Evolutionary conservation across 257 asterid species (phyloP).

Genomic region (Plectranthus barbatus): DNA sequence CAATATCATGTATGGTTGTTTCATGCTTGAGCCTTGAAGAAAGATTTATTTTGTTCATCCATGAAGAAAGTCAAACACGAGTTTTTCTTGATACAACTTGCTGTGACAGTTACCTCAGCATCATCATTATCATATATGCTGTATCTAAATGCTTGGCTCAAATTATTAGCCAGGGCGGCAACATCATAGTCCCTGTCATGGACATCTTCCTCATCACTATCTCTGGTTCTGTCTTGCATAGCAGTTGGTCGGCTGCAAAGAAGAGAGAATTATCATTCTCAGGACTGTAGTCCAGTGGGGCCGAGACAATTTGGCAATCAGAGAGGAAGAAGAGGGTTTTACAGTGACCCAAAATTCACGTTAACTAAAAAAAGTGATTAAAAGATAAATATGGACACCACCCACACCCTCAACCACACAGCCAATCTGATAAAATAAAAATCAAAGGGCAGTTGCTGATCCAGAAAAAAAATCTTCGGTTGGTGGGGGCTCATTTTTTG

Average conservation of each 20-base stretch:
- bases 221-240: conserved; percentile 73
- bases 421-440: background rate
- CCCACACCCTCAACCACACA: background rate
- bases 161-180: conserved; percentile 80
- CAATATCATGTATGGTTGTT: background rate
- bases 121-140: conserved; percentile 73
- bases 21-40: background rate
- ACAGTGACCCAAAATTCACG: background rate
- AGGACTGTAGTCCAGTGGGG: conserved; percentile 6
- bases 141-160: conserved; percentile 88
- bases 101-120: conserved; percentile 47
- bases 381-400: background rate
- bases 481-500: too few species aligned
- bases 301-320: background rate
- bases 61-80: background rate
- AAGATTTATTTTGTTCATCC: background rate
- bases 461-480: too few species aligned
- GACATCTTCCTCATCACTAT: conserved; percentile 83
- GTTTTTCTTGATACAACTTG: background rate
- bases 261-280: conserved; percentile 3
- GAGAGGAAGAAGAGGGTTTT: background rate
- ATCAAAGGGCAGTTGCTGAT: background rate
- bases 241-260: conserved; percentile 90
- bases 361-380: background rate
- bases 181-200: conserved; percentile 93